Percentiles rank a stretch among this genome's conserved stretches.
Evolutionary conservation across 352 stramenopile genomes (phyloP).

Genomic region (Phytophthora europaea): DNA sequence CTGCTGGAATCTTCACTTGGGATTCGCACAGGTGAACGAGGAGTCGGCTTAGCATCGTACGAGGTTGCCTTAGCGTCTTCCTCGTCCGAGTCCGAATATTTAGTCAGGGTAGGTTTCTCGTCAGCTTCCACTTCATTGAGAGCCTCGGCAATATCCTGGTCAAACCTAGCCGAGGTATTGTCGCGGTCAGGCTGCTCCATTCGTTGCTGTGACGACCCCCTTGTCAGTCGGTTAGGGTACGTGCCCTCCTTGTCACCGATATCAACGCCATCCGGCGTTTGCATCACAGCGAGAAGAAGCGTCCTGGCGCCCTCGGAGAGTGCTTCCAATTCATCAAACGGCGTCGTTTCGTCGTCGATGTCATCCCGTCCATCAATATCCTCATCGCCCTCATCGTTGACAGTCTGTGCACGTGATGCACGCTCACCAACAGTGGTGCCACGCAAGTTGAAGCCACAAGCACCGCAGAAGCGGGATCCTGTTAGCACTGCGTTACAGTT

Average conservation of each 20-base stretch:
- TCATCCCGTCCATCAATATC: constrained; percentile 70
- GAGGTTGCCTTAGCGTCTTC: constrained; percentile 30
- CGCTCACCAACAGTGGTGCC: constrained; percentile 77
- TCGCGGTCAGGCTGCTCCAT: constrained; percentile 31
- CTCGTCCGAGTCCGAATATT: constrained; percentile 30
- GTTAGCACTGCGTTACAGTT: constrained; percentile 90
- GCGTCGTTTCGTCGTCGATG: constrained; percentile 84
- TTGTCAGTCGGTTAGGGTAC: constrained; percentile 53
- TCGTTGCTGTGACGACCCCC: constrained; percentile 39
- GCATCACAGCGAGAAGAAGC: constrained; percentile 88
- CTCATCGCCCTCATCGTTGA: constrained; percentile 36
- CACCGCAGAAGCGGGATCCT: constrained; percentile 88
- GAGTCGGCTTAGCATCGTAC: constrained; percentile 26
- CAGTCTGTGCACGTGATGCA: constrained; percentile 33
- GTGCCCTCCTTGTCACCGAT: constrained; percentile 66
- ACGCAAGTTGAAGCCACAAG: constrained; percentile 88
- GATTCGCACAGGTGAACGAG: constrained; percentile 29
- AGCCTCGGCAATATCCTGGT: constrained; percentile 47
- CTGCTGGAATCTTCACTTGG: constrained; percentile 30
- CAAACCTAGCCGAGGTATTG: constrained; percentile 43
- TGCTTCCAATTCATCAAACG: constrained; percentile 89
- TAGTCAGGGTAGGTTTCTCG: constrained; percentile 19
- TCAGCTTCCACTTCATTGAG: constrained; percentile 35
- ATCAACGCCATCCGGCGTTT: constrained; percentile 86
- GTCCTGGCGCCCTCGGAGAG: constrained; percentile 88